These are phyloP conservation scores for Wickerhamomyces kurtzmanii DNA, from an alignment of 805 yeast genomes.

Conservation along the genomic window DNA sequence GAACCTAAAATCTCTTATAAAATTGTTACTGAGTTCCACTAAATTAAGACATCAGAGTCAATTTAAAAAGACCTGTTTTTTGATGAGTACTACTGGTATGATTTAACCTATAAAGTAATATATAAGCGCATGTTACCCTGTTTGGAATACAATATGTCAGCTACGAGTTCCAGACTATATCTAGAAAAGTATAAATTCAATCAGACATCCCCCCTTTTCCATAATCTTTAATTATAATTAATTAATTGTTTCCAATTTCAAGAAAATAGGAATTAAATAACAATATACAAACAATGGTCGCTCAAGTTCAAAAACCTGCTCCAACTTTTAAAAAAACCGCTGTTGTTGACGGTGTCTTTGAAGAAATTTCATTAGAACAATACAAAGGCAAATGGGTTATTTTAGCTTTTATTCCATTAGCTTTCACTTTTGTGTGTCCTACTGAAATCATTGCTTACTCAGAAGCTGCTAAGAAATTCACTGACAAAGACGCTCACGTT, in stretches of 20 bases:
- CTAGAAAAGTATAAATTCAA: background rate
- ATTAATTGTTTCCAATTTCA: too few species aligned
- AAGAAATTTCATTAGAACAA: constrained; percentile 89
- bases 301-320: constrained; percentile 90
- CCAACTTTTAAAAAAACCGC: constrained; percentile 96
- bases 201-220: background rate
- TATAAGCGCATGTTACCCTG: too few species aligned
- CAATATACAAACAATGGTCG: constrained; percentile 56
- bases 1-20: too few species aligned
- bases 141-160: too few species aligned
- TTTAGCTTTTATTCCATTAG: constrained; percentile 95
- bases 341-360: constrained; percentile 92
- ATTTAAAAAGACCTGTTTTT: too few species aligned
- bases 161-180: too few species aligned
- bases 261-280: too few species aligned
- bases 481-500: constrained; percentile 78
- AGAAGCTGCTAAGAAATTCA: constrained; percentile 85
- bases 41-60: too few species aligned
- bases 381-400: constrained; percentile 98
- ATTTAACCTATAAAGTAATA: too few species aligned
- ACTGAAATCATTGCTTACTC: constrained; percentile 99
- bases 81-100: too few species aligned
- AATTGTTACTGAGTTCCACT: too few species aligned
- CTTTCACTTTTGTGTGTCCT: constrained; percentile 99
- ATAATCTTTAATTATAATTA: background rate